Conservation (phyloP, 495 filamentous ascomycete species). For the Neurospora sp. region DNA sequence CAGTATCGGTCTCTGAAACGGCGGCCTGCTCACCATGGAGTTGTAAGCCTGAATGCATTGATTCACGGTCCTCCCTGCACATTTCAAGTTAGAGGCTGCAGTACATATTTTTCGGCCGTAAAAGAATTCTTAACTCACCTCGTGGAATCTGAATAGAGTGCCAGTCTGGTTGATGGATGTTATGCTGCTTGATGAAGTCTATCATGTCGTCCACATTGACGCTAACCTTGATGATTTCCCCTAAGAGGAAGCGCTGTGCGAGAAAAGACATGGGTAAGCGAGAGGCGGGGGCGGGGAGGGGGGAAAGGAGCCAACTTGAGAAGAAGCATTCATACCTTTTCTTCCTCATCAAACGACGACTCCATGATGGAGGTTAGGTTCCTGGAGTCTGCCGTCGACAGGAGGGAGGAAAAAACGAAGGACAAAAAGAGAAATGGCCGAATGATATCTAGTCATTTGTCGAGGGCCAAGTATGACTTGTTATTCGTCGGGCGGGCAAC, state of each 20-base stretch:
- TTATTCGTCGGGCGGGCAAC: constrained; percentile 4
- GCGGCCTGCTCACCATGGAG: constrained; percentile 29
- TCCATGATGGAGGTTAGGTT: constrained; percentile 29
- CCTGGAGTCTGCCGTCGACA: constrained; percentile 17
- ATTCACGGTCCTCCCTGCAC: constrained; percentile 37
- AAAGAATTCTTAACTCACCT: constrained; percentile 24
- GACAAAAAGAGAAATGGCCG: constrained; percentile 14
- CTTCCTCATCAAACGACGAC: constrained; percentile 35
- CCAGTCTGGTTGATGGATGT: constrained; percentile 32
- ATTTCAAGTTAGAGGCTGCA: constrained; percentile 14
- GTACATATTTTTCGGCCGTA: neutral
- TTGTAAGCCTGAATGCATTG: constrained; percentile 35
- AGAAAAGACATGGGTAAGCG: constrained; percentile 4
- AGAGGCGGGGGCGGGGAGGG: neutral
- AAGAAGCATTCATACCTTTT: constrained; percentile 32
- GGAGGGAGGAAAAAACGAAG: constrained; percentile 14
- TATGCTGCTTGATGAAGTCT: constrained; percentile 38
- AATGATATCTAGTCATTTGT: constrained; percentile 32
- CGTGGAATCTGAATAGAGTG: constrained; percentile 35
- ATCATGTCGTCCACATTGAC: constrained; percentile 32
- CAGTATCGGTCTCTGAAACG: constrained; percentile 11
- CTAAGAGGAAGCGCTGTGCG: constrained; percentile 42
- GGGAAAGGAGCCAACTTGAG: constrained; percentile 5
- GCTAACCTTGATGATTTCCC: constrained; percentile 46
- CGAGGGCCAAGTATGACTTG: constrained; percentile 19